Evolutionary conservation across 23 red algal species (phyloP).

Genomic region (Gracilaria caudata): DNA sequence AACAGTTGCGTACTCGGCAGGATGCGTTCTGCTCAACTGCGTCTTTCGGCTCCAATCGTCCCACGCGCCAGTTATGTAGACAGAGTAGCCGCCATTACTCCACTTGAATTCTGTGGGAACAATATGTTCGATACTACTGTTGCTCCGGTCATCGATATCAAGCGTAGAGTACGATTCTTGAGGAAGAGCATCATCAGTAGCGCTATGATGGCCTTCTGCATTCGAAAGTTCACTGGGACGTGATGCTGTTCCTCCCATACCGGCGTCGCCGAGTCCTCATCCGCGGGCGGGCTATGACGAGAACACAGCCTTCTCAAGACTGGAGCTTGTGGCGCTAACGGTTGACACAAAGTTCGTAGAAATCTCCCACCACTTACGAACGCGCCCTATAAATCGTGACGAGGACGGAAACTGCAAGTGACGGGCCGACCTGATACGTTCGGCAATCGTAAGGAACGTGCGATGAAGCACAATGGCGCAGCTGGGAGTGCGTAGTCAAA

Average conservation of each 20-base stretch:
- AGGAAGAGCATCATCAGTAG: not conserved
- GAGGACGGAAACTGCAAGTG: not conserved
- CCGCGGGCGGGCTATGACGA: conserved; percentile 4
- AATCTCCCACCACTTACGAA: not conserved
- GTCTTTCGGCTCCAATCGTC: conserved; percentile 58
- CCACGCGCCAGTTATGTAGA: conserved; percentile 73
- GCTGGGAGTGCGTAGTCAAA: too few relatives aligned
- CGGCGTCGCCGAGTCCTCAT: conserved; percentile 41
- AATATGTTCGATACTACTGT: conserved; percentile 29
- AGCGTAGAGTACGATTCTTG: conserved; percentile 35
- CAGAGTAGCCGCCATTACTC: conserved; percentile 63
- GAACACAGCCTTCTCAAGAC: not conserved
- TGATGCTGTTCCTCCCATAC: conserved; percentile 66
- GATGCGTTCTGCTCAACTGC: conserved; percentile 33
- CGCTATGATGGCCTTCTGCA: conserved; percentile 23
- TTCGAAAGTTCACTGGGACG: conserved; percentile 56
- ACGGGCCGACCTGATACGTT: too few relatives aligned
- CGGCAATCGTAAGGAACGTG: not conserved
- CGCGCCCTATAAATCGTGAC: not conserved
- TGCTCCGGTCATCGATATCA: conserved; percentile 49
- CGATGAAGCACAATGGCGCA: not conserved
- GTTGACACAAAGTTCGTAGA: not conserved
- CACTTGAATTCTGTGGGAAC: conserved; percentile 48
- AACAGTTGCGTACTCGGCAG: conserved; percentile 48
- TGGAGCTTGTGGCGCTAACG: not conserved